These are phyloP conservation scores for Cytidiella melzeri DNA, from an alignment of 768 basidiomycete genomes.

Conservation along the genomic window DNA sequence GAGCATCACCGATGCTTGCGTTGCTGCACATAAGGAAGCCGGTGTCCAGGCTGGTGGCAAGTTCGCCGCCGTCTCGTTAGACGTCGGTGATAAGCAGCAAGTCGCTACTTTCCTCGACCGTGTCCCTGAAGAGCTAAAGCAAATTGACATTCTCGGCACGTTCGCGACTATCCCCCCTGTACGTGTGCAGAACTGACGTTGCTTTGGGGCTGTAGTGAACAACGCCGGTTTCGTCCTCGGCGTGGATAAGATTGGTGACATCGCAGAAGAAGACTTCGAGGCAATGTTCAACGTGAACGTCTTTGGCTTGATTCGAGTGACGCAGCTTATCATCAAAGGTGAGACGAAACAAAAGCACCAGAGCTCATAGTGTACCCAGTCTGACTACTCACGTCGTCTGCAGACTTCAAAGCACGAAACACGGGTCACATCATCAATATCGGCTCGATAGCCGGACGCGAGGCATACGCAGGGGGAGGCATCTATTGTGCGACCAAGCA, in stretches of 20 bases:
- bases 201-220: slow-evolving; percentile 40
- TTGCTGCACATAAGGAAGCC: slow-evolving; percentile 64
- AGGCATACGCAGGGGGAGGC: slow-evolving; percentile 80
- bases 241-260: slow-evolving; percentile 78
- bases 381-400: background rate
- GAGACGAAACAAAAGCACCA: no score
- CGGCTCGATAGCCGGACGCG: slow-evolving; percentile 77
- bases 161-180: background rate
- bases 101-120: slow-evolving; percentile 65
- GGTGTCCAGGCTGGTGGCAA: slow-evolving; percentile 72
- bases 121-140: slow-evolving; percentile 60
- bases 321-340: slow-evolving; percentile 49
- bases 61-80: slow-evolving; percentile 65
- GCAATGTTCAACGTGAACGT: slow-evolving; percentile 52
- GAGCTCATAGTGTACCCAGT: no score
- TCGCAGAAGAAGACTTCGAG: slow-evolving; percentile 72
- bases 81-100: slow-evolving; percentile 73
- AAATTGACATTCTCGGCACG: slow-evolving; percentile 81
- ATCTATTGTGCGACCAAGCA: slow-evolving; percentile 92
- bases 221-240: slow-evolving; percentile 92
- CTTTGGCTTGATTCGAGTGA: slow-evolving; percentile 77
- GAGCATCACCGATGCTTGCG: slow-evolving; percentile 61
- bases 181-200: slow-evolving; percentile 19
- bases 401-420: slow-evolving; percentile 32
- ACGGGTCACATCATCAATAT: slow-evolving; percentile 91